Conservation (phyloP, 306 rosid genomes). For the Lotus japonicus region DNA sequence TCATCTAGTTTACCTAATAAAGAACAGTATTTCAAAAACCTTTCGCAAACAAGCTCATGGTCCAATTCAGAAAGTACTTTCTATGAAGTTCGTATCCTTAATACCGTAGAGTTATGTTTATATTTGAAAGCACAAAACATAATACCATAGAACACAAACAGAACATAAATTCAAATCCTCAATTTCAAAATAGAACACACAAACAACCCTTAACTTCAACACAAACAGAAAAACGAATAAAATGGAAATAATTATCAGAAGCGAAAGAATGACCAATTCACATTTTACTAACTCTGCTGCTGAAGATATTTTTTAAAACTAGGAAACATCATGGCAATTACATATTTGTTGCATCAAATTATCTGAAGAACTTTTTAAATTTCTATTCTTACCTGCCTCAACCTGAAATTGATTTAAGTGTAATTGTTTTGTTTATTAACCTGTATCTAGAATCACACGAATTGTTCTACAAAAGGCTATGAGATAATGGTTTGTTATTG, state of each 20-base stretch:
- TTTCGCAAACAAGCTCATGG: not conserved
- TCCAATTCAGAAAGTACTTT: not conserved
- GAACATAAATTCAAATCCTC: not conserved
- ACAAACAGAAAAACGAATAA: slow-evolving; percentile 1
- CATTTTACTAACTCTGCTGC: not conserved
- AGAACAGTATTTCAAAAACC: not conserved
- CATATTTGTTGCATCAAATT: not conserved
- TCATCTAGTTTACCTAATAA: not conserved
- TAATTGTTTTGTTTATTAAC: too few relatives aligned
- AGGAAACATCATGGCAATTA: not conserved
- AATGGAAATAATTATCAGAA: not conserved
- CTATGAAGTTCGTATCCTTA: not conserved
- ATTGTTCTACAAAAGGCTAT: too few relatives aligned
- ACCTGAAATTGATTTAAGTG: not conserved
- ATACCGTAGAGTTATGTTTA: not conserved
- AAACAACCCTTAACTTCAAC: too few relatives aligned
- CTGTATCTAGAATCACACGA: not conserved
- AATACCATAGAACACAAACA: not conserved
- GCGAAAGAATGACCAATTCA: slow-evolving; percentile 1
- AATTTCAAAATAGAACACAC: too few relatives aligned
- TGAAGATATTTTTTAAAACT: not conserved
- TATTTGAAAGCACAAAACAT: not conserved
- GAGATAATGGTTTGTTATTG: too few relatives aligned
- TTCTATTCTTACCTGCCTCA: not conserved
- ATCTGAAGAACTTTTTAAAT: not conserved